Percentiles rank a stretch among this genome's conserved stretches.
phyloP scores from a whole-genome alignment of 2,329 filamentous ascomycete genomes.

The Podosphaera xanthii region DNA sequence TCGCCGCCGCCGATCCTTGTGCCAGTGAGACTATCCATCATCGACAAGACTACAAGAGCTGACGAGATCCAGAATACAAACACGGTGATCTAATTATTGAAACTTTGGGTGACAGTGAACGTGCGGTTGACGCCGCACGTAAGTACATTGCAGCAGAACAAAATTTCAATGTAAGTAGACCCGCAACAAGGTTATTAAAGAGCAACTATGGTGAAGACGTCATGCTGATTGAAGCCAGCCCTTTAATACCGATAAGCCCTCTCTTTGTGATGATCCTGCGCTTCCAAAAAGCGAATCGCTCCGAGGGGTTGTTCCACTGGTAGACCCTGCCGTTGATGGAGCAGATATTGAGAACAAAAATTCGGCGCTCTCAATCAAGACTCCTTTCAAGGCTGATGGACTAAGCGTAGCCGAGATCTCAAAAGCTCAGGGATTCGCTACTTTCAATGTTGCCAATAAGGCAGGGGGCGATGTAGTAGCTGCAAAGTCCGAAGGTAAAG shows the following conservation, averaged over 20 bases:
- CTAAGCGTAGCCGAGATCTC: slow-evolving; percentile 42
- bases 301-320: slow-evolving; percentile 41
- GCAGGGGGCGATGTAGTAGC: not conserved
- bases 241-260: slow-evolving; percentile 33
- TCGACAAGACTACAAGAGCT: not conserved
- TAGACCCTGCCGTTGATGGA: slow-evolving; percentile 39
- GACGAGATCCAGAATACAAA: slow-evolving; percentile 22
- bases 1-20: slow-evolving; percentile 42
- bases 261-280: slow-evolving; percentile 37
- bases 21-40: slow-evolving; percentile 20
- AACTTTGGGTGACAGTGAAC: slow-evolving; percentile 33
- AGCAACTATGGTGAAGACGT: not conserved
- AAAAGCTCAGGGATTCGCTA: slow-evolving; percentile 35
- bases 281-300: slow-evolving; percentile 37
- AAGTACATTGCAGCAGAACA: slow-evolving; percentile 44
- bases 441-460: slow-evolving; percentile 25
- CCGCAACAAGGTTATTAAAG: not conserved
- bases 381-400: slow-evolving; percentile 34
- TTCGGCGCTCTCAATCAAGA: slow-evolving; percentile 27
- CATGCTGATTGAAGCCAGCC: slow-evolving; percentile 16
- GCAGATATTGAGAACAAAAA: slow-evolving; percentile 37
- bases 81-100: slow-evolving; percentile 41
- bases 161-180: slow-evolving; percentile 34
- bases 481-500: not conserved
- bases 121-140: slow-evolving; percentile 36